Percentiles rank a stretch among this genome's conserved stretches.
phyloP scores from a whole-genome alignment of 2,329 filamentous ascomycete species.

The Alternaria metachromatica region DNA sequence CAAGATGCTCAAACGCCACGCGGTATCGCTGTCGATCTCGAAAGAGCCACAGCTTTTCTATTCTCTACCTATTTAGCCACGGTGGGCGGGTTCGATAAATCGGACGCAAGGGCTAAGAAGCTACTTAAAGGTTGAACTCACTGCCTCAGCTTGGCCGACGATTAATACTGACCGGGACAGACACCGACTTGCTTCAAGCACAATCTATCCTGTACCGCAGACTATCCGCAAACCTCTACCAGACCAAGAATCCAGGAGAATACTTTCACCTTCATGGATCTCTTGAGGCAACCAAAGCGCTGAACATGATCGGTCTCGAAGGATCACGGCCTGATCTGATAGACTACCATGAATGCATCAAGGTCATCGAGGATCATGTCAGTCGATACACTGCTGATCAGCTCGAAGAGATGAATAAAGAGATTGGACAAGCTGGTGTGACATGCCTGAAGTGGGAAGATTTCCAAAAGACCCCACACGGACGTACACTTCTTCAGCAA shows the following conservation, averaged over 20 bases:
- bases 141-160: not conserved
- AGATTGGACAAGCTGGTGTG: conserved; percentile 52
- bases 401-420: conserved; percentile 52
- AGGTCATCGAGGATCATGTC: conserved; percentile 52
- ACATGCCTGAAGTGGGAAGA: conserved; percentile 52
- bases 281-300: conserved; percentile 71
- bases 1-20: conserved; percentile 54
- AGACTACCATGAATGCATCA: conserved; percentile 51
- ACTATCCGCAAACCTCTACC: conserved; percentile 75
- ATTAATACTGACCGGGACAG: conserved; percentile 50
- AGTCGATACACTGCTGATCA: conserved; percentile 48
- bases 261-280: conserved; percentile 81
- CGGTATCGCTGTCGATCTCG: conserved; percentile 60
- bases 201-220: conserved; percentile 75
- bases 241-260: conserved; percentile 68
- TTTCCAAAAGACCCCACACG: conserved; percentile 50
- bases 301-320: conserved; percentile 73
- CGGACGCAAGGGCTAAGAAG: conserved; percentile 54
- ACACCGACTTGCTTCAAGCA: conserved; percentile 73
- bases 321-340: conserved; percentile 66
- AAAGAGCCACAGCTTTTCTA: conserved; percentile 62
- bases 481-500: conserved; percentile 49
- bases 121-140: conserved; percentile 50
- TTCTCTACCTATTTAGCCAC: conserved; percentile 66
- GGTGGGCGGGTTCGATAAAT: conserved; percentile 58